Evolutionary conservation across 1,139 yeast genomes (phyloP).

Genomic region (Scheffersomyces insectosa): DNA sequence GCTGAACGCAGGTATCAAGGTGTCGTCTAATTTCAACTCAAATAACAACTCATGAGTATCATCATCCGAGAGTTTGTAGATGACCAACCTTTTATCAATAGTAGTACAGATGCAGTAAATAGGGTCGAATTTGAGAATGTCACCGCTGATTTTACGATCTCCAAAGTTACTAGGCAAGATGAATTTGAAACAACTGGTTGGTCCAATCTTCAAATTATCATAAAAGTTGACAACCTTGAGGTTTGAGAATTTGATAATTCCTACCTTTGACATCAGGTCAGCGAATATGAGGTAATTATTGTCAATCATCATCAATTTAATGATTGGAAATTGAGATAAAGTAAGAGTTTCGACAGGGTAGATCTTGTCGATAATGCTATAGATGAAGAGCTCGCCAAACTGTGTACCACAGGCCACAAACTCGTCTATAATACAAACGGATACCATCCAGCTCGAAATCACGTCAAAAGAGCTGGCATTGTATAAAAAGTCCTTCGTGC

Average conservation of each 20-base stretch:
- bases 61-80: conserved; percentile 28
- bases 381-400: conserved; percentile 31
- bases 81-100: conserved; percentile 21
- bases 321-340: conserved; percentile 32
- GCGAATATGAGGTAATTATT: conserved; percentile 24
- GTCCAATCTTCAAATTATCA: conserved; percentile 30
- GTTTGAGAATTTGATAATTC: conserved; percentile 25
- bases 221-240: conserved; percentile 19
- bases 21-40: conserved; percentile 9
- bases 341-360: conserved; percentile 13
- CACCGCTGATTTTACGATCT: conserved; percentile 3
- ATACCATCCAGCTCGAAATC: conserved; percentile 23
- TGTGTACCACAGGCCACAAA: conserved; percentile 32
- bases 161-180: conserved; percentile 6
- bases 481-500: conserved; percentile 16
- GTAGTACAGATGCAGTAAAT: conserved; percentile 25
- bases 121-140: conserved; percentile 20
- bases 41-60: conserved; percentile 12
- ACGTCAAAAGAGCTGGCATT: conserved; percentile 19
- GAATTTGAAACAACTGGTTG: conserved; percentile 19
- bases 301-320: conserved; percentile 18
- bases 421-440: conserved; percentile 17
- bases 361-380: conserved; percentile 17
- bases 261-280: conserved; percentile 36
- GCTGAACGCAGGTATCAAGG: conserved; percentile 8